These are phyloP conservation scores for Cladosporium sp. DNA, from an alignment of 2,329 filamentous ascomycete species.

Conservation along the genomic window DNA sequence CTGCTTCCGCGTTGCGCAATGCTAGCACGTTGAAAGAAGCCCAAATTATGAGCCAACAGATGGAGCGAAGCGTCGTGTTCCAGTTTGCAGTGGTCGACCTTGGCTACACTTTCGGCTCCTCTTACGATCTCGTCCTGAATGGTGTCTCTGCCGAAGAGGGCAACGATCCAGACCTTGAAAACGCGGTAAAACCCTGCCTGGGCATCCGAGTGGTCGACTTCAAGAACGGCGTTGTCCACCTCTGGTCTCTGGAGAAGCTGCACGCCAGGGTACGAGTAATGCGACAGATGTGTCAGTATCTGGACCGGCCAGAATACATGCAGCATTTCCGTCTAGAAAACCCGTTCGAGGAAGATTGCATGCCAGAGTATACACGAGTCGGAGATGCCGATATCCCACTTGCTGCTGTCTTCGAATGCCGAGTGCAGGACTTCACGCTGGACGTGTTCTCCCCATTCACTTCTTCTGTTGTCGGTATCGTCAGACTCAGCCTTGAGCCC, in stretches of 20 bases:
- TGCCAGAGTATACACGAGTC: slow-evolving; percentile 88
- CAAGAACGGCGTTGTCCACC: slow-evolving; percentile 77
- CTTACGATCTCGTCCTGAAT: slow-evolving; percentile 94
- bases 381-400: slow-evolving; percentile 92
- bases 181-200: slow-evolving; percentile 83
- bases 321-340: slow-evolving; percentile 92
- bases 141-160: slow-evolving; percentile 86
- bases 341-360: slow-evolving; percentile 86
- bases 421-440: slow-evolving; percentile 89
- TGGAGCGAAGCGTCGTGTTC: slow-evolving; percentile 89
- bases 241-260: slow-evolving; percentile 94
- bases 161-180: slow-evolving; percentile 66
- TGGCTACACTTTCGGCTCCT: slow-evolving; percentile 85
- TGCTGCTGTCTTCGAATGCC: slow-evolving; percentile 87
- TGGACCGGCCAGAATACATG: slow-evolving; percentile 91
- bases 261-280: slow-evolving; percentile 84
- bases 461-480: slow-evolving; percentile 82
- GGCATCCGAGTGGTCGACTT: slow-evolving; percentile 90
- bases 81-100: slow-evolving; percentile 91
- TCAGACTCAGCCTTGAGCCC: slow-evolving; percentile 87
- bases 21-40: slow-evolving; percentile 89
- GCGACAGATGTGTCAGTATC: slow-evolving; percentile 95
- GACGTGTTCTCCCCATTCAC: slow-evolving; percentile 94
- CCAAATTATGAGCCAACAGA: slow-evolving; percentile 95
- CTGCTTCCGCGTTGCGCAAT: slow-evolving; percentile 84